Evolutionary conservation across 2,329 filamentous ascomycete species (phyloP).

Genomic region (Xylariaceae sp.): DNA sequence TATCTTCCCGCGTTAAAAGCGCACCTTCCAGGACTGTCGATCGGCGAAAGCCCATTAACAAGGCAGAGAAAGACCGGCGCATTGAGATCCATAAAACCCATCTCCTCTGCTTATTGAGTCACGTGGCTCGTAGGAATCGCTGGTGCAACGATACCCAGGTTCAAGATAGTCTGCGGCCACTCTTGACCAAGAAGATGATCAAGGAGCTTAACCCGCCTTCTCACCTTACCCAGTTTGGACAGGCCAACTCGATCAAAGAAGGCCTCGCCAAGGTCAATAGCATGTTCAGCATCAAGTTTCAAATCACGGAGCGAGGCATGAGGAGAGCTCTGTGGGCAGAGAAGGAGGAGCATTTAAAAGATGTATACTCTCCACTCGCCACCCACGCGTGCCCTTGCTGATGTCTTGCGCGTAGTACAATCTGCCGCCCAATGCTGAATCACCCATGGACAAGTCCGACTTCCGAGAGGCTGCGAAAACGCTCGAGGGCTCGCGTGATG

Average conservation of each 20-base stretch:
- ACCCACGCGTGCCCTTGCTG: conserved; percentile 13
- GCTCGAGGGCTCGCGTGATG: conserved; percentile 79
- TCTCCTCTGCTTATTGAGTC: conserved; percentile 75
- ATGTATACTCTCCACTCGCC: conserved; percentile 41
- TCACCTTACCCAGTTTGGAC: conserved; percentile 69
- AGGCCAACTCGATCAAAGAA: conserved; percentile 72
- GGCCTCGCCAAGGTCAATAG: conserved; percentile 69
- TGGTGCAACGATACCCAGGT: conserved; percentile 81
- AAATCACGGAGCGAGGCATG: conserved; percentile 68
- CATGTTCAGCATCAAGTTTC: conserved; percentile 68
- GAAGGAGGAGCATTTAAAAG: conserved; percentile 56
- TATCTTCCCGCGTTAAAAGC: conserved; percentile 44
- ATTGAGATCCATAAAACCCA: conserved; percentile 84
- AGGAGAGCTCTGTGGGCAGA: conserved; percentile 74
- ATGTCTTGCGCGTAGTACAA: conserved; percentile 42
- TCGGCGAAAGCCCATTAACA: conserved; percentile 52
- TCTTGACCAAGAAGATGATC: conserved; percentile 65
- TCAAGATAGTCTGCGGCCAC: conserved; percentile 62
- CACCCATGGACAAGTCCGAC: conserved; percentile 65
- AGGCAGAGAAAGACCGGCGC: conserved; percentile 54
- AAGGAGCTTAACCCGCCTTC: conserved; percentile 67
- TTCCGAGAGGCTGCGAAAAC: conserved; percentile 69
- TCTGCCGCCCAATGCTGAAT: conserved; percentile 62
- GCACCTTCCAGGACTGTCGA: conserved; percentile 33
- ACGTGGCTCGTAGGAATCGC: conserved; percentile 73